phyloP scores from a whole-genome alignment of 192 early-diverging fungal species.

The Coemansia sp. region DNA sequence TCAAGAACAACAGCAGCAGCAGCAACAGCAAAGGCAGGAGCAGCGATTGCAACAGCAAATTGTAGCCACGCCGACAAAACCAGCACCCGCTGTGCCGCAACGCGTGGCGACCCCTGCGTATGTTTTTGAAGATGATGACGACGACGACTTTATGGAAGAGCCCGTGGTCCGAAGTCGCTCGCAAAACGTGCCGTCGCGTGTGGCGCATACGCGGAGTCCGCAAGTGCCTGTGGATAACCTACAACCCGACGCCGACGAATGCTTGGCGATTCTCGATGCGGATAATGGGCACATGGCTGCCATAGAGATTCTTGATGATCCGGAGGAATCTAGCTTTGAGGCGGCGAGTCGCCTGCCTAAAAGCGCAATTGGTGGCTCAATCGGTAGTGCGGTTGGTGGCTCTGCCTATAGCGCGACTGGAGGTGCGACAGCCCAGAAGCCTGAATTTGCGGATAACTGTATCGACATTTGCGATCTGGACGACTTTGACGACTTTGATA shows the following conservation, averaged over 20 bases:
- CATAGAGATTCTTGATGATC: constrained; percentile 38
- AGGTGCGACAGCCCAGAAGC: neutral
- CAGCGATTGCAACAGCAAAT: neutral
- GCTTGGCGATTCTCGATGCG: constrained; percentile 12
- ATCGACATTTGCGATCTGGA: neutral
- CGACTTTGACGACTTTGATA: constrained; percentile 2
- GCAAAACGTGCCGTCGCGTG: neutral
- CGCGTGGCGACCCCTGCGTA: neutral
- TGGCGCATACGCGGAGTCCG: too few species aligned
- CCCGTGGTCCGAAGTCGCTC: neutral
- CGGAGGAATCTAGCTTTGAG: neutral
- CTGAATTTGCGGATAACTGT: neutral
- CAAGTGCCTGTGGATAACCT: too few species aligned
- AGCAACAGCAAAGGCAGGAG: neutral
- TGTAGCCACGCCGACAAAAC: neutral
- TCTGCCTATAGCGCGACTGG: neutral
- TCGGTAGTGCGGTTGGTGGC: too few species aligned
- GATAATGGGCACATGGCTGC: constrained; percentile 19
- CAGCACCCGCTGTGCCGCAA: neutral
- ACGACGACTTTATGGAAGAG: neutral
- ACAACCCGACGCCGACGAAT: neutral
- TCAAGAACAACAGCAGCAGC: constrained; percentile 7
- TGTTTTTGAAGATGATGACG: constrained; percentile 3
- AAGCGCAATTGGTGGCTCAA: neutral
- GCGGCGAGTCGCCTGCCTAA: neutral